phyloP scores from a whole-genome alignment of 495 filamentous ascomycete genomes.

The Xanthoparmelia taractica region DNA sequence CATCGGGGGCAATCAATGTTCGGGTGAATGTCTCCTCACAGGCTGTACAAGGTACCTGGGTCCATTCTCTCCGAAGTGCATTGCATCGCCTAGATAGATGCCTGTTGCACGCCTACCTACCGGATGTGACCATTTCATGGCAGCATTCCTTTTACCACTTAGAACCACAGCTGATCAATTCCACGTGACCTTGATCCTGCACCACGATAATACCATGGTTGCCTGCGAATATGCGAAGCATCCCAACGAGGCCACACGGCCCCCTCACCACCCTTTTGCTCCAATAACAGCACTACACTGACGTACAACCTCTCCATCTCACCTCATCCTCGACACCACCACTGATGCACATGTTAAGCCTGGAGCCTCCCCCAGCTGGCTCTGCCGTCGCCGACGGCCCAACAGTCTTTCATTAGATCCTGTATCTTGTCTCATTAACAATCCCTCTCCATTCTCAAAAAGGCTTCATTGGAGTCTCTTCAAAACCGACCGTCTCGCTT shows the following conservation, averaged over 20 bases:
- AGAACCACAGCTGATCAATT: background rate
- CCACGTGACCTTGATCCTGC: background rate
- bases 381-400: background rate
- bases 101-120: background rate
- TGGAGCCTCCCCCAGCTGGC: background rate
- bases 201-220: background rate
- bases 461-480: background rate
- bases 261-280: background rate
- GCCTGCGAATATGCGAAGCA: constrained; percentile 1
- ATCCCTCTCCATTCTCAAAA: background rate
- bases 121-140: background rate
- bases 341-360: background rate
- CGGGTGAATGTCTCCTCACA: background rate
- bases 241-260: background rate
- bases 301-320: background rate
- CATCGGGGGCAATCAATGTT: background rate
- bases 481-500: background rate
- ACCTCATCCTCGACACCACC: background rate
- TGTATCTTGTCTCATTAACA: background rate
- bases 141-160: background rate
- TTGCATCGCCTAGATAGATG: background rate
- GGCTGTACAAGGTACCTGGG: too few relatives aligned
- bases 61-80: background rate
- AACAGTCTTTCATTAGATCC: background rate
- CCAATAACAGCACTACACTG: background rate